These are phyloP conservation scores for Colletotrichum sp. DNA, from an alignment of 2,329 filamentous ascomycete species.

Conservation along the genomic window DNA sequence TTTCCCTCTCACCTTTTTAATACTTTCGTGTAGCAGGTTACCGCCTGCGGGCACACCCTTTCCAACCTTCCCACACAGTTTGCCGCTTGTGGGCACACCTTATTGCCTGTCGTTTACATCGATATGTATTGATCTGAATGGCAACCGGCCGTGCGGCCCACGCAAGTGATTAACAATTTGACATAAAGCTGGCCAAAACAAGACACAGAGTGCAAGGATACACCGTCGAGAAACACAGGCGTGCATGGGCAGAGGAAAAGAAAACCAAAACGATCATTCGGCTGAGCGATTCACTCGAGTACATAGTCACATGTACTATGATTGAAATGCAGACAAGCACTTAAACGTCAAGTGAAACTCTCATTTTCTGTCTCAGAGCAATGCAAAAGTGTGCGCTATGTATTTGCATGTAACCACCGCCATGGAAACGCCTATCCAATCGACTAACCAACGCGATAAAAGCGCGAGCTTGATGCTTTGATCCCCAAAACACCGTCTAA, in stretches of 20 bases:
- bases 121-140: neutral
- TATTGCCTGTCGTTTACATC: no score
- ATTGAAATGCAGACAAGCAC: neutral
- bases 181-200: neutral
- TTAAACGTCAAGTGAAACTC: neutral
- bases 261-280: neutral
- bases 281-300: neutral
- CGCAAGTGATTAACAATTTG: neutral
- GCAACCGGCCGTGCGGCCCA: neutral
- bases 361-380: conserved; percentile 15
- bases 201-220: neutral
- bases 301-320: neutral
- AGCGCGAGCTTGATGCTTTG: conserved; percentile 13
- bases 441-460: neutral
- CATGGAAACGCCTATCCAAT: conserved; percentile 13
- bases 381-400: conserved; percentile 17
- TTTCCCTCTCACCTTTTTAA: no score
- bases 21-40: no score
- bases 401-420: conserved; percentile 15
- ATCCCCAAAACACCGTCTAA: conserved; percentile 19
- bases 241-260: neutral
- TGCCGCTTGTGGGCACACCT: no score
- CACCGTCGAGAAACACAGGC: neutral
- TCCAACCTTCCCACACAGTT: no score
- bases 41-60: no score